Percentiles rank a stretch among this genome's conserved stretches.
Evolutionary conservation across 2,329 filamentous ascomycete species (phyloP).

Genomic region (Verticillium tricorpus): DNA sequence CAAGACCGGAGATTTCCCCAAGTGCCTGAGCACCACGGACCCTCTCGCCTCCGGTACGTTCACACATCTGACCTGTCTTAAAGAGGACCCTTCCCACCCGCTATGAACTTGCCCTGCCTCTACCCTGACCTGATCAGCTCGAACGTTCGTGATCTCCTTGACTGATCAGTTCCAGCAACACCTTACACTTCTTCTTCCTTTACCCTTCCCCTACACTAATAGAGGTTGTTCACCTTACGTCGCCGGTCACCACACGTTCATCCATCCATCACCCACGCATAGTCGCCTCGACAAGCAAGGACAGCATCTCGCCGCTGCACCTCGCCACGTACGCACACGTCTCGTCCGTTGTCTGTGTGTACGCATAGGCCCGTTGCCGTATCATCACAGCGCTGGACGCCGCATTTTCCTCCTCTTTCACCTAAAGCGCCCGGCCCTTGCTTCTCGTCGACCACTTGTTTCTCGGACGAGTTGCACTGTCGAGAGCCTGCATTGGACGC

Average conservation of each 20-base stretch:
- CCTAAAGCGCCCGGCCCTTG: background rate
- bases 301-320: background rate
- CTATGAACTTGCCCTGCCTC: slow-evolving; percentile 11
- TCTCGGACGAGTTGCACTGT: background rate
- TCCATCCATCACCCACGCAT: background rate
- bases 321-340: background rate
- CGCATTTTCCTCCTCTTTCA: background rate
- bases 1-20: slow-evolving; percentile 13
- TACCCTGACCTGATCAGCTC: slow-evolving; percentile 12
- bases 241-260: background rate
- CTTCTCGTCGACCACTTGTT: background rate
- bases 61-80: slow-evolving; percentile 15
- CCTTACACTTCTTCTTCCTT: slow-evolving; percentile 1
- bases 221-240: background rate
- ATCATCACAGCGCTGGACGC: slow-evolving; percentile 1
- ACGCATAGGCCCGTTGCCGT: background rate
- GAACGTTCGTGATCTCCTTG: slow-evolving; percentile 13
- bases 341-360: background rate
- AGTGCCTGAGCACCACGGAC: slow-evolving; percentile 19
- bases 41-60: slow-evolving; percentile 14
- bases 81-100: slow-evolving; percentile 20
- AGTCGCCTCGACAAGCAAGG: background rate
- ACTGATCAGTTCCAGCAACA: slow-evolving; percentile 13
- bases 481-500: background rate
- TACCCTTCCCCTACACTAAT: slow-evolving; percentile 1